A percentile compares a stretch with the other conserved stretches of the same genome.
These are phyloP conservation scores for Debaryomyces castellii DNA, from an alignment of 805 yeast genomes.

Conservation along the genomic window DNA sequence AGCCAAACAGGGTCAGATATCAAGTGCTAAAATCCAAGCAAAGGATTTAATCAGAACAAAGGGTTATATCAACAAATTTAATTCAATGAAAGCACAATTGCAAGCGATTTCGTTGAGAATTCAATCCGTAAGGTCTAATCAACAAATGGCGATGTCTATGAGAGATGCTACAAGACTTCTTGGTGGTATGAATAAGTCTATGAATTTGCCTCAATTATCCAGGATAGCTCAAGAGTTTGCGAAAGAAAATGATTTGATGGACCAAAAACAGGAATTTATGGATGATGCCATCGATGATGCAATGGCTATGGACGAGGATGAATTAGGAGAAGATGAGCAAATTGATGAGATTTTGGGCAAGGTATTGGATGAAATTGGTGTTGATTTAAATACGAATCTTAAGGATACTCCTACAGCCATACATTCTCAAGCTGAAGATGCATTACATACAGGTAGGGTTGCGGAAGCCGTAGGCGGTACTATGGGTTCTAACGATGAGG, in stretches of 20 bases:
- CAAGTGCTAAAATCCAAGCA: conserved; percentile 92
- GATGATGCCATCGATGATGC: conserved; percentile 97
- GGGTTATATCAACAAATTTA: conserved; percentile 80
- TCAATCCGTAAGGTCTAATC: conserved; percentile 89
- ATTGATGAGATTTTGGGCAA: conserved; percentile 87
- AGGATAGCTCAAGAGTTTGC: conserved; percentile 95
- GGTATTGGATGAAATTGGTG: conserved; percentile 95
- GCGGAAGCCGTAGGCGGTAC: conserved; percentile 55
- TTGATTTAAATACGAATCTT: conserved; percentile 61
- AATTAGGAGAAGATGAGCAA: conserved; percentile 83
- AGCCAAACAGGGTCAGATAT: conserved; percentile 86
- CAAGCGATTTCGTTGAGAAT: conserved; percentile 92
- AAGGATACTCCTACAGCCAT: conserved; percentile 45
- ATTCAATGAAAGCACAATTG: conserved; percentile 89
- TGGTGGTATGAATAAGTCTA: conserved; percentile 81
- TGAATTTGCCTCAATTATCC: conserved; percentile 88
- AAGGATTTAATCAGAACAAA: conserved; percentile 90
- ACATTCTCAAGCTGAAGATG: conserved; percentile 34
- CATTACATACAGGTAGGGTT: conserved; percentile 38
- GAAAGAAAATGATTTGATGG: conserved; percentile 93
- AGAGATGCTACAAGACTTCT: conserved; percentile 85
- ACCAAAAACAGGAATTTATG: conserved; percentile 98
- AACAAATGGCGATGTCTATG: conserved; percentile 95
- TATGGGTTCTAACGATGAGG: conserved; percentile 65
- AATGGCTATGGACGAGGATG: conserved; percentile 77